Conservation (phyloP, 805 yeast genomes). For the Danielia oregonensis region DNA sequence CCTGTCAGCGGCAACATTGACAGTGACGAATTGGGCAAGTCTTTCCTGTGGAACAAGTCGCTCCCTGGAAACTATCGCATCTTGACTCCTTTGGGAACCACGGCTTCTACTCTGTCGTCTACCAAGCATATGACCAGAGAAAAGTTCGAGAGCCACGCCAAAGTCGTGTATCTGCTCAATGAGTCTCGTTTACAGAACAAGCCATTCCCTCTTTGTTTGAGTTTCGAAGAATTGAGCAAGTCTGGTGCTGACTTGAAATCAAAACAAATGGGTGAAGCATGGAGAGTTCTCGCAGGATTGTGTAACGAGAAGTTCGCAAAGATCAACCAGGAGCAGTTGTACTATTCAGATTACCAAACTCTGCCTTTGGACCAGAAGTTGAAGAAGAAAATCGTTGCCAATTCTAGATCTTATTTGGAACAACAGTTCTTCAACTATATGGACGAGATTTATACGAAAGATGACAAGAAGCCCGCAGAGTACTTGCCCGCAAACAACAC, state of each 20-base stretch:
- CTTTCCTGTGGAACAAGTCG: slow-evolving; percentile 34
- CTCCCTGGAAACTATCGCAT: slow-evolving; percentile 30
- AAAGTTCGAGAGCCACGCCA: slow-evolving; percentile 73
- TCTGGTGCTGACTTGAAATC: slow-evolving; percentile 59
- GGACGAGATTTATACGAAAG: slow-evolving; percentile 61
- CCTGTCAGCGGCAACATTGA: slow-evolving; percentile 11
- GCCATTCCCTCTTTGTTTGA: slow-evolving; percentile 55
- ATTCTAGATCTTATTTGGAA: slow-evolving; percentile 63
- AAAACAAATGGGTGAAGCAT: slow-evolving; percentile 69
- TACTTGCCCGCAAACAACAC: slow-evolving; percentile 60
- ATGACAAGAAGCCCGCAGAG: slow-evolving; percentile 32
- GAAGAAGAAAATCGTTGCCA: slow-evolving; percentile 46
- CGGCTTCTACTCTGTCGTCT: slow-evolving; percentile 11
- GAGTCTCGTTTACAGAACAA: slow-evolving; percentile 55
- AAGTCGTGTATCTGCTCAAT: slow-evolving; percentile 65
- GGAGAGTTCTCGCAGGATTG: slow-evolving; percentile 60
- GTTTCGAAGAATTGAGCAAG: slow-evolving; percentile 57
- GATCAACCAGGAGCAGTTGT: slow-evolving; percentile 33
- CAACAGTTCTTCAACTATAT: slow-evolving; percentile 73
- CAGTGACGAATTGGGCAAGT: slow-evolving; percentile 17
- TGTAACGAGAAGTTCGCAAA: slow-evolving; percentile 34
- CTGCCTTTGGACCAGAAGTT: slow-evolving; percentile 15
- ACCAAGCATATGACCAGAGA: slow-evolving; percentile 40
- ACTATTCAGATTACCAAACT: slow-evolving; percentile 20
- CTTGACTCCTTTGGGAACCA: slow-evolving; percentile 27